These are phyloP conservation scores for Leptographium procerum DNA, from an alignment of 2,329 filamentous ascomycete species.

Conservation along the genomic window DNA sequence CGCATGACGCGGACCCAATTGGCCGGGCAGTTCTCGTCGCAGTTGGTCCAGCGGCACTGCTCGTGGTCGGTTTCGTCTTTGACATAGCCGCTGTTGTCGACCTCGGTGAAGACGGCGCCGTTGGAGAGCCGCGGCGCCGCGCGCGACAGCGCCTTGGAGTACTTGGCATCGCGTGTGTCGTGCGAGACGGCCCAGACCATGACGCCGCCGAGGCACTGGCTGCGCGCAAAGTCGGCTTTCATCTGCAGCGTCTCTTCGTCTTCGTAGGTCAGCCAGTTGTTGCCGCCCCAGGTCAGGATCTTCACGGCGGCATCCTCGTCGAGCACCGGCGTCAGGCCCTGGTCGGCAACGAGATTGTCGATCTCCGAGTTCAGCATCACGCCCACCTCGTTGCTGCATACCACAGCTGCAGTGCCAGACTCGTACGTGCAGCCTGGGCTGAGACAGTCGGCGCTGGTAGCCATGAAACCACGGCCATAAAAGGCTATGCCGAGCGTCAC, in stretches of 20 bases:
- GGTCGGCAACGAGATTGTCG: conserved; percentile 10
- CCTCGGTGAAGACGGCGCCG: no score
- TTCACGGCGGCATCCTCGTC: conserved; percentile 19
- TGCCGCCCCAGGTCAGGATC: conserved; percentile 14
- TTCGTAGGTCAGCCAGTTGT: conserved; percentile 23
- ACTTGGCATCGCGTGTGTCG: no score
- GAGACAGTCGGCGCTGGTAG: conserved; percentile 14
- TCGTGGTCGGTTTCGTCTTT: no score
- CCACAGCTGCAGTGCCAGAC: conserved; percentile 11
- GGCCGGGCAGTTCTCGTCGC: no score
- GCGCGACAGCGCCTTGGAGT: no score
- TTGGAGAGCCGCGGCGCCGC: no score
- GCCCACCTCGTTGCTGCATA: conserved; percentile 14
- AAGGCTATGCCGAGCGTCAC: conserved; percentile 32
- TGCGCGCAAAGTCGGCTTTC: conserved; percentile 17
- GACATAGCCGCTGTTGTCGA: no score
- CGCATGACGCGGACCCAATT: no score
- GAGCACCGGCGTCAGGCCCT: background rate
- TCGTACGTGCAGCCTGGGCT: conserved; percentile 16
- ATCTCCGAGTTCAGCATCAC: conserved; percentile 17
- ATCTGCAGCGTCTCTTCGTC: conserved; percentile 17
- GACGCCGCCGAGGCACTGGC: conserved; percentile 18
- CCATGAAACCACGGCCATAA: conserved; percentile 24
- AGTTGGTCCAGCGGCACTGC: no score
- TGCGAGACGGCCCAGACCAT: no score